phyloP scores from a whole-genome alignment of 2,329 filamentous ascomycete genomes.

The Colletotrichum trifolii region DNA sequence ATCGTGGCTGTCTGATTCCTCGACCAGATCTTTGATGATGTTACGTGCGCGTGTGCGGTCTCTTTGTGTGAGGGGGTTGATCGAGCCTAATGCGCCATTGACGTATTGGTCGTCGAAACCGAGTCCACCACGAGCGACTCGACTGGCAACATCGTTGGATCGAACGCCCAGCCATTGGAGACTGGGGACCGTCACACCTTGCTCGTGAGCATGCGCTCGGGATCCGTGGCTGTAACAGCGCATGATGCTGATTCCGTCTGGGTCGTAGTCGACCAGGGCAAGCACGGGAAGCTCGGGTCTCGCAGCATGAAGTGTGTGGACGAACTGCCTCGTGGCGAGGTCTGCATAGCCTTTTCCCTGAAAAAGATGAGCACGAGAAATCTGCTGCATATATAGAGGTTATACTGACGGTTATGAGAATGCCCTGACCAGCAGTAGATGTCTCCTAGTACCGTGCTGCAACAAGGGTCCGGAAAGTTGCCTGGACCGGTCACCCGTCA shows the following conservation, averaged over 20 bases:
- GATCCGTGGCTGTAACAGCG: constrained; percentile 80
- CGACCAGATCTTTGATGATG: constrained; percentile 58
- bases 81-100: not conserved
- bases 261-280: constrained; percentile 79
- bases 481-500: constrained; percentile 56
- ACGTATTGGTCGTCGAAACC: not conserved
- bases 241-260: constrained; percentile 79
- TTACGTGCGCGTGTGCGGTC: constrained; percentile 69
- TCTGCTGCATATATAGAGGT: not conserved
- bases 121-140: not conserved
- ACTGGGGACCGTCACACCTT: constrained; percentile 57
- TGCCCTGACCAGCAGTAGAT: constrained; percentile 62
- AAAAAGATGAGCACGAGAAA: not conserved
- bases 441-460: constrained; percentile 65
- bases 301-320: constrained; percentile 62
- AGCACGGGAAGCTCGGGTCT: constrained; percentile 67
- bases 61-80: constrained; percentile 55
- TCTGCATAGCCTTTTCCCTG: constrained; percentile 88
- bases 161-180: constrained; percentile 75
- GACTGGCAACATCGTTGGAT: constrained; percentile 52
- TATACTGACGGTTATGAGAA: constrained; percentile 72
- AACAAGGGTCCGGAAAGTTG: constrained; percentile 78
- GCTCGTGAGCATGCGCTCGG: constrained; percentile 69
- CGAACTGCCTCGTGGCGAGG: constrained; percentile 73
- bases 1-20: constrained; percentile 43